phyloP scores from a whole-genome alignment of 1,139 yeast genomes.

The Yamadazyma friedrichii region DNA sequence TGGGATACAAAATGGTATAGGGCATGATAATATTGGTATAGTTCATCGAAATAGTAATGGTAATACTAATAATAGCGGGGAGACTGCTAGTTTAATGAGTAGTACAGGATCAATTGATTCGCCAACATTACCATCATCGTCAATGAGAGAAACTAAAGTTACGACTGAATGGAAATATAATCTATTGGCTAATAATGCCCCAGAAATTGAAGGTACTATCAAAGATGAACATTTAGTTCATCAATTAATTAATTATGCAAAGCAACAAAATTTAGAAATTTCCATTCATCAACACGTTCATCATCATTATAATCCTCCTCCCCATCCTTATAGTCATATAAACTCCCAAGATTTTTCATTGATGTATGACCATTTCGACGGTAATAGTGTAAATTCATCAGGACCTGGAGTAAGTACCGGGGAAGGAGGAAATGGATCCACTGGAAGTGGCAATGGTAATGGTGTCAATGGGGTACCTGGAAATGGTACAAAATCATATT shows the following conservation, averaged over 20 bases:
- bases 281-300: conserved; percentile 86
- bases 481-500: conserved; percentile 13
- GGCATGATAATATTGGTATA: not conserved
- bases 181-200: conserved; percentile 16
- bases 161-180: conserved; percentile 32
- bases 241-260: conserved; percentile 61
- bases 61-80: not conserved
- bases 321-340: conserved; percentile 23
- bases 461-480: not conserved
- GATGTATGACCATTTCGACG: conserved; percentile 3
- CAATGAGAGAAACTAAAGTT: conserved; percentile 2
- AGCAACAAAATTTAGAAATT: conserved; percentile 55
- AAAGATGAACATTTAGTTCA: conserved; percentile 53
- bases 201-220: conserved; percentile 47
- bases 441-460: not conserved
- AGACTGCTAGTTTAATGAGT: not conserved
- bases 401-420: conserved; percentile 6
- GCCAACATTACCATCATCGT: not conserved
- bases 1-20: not conserved
- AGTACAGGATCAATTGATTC: not conserved
- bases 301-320: conserved; percentile 55
- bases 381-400: not conserved
- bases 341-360: conserved; percentile 3
- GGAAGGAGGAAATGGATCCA: not conserved
- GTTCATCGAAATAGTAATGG: not conserved